Percentiles rank a stretch among this genome's conserved stretches.
Evolutionary conservation across 2,329 filamentous ascomycete genomes (phyloP).

Genomic region (Fusarium sp.): DNA sequence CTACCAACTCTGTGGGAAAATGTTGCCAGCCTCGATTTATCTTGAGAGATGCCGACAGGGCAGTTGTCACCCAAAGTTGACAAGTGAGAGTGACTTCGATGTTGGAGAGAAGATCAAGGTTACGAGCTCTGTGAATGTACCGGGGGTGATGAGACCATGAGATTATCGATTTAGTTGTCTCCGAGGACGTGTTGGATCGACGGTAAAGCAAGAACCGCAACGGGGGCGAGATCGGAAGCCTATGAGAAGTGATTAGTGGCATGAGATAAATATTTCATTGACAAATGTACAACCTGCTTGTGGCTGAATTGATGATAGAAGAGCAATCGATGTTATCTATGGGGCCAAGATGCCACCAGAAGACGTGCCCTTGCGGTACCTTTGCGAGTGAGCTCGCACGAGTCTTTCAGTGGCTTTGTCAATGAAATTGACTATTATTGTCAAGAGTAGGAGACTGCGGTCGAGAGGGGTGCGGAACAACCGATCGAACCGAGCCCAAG

Average conservation of each 20-base stretch:
- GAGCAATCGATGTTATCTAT: too few species aligned
- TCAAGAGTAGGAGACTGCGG: neutral
- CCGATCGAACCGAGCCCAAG: neutral
- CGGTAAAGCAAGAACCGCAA: neutral
- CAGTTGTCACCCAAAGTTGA: neutral
- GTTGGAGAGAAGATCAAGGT: neutral
- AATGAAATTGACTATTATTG: neutral
- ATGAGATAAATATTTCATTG: neutral
- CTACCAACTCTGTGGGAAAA: too few species aligned
- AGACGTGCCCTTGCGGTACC: neutral
- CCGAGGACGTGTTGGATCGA: too few species aligned
- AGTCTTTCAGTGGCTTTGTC: accelerated
- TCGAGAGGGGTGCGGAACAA: neutral
- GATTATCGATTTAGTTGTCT: too few species aligned
- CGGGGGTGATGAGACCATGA: neutral
- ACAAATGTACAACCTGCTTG: too few species aligned
- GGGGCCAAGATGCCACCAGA: neutral
- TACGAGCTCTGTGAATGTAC: neutral
- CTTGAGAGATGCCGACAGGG: too few species aligned
- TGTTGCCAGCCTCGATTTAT: too few species aligned
- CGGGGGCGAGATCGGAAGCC: neutral
- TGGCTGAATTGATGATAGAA: too few species aligned
- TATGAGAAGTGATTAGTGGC: neutral
- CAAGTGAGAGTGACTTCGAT: neutral
- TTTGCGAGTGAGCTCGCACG: neutral